These are phyloP conservation scores for Laetiporus sulphureus DNA, from an alignment of 1,284 basidiomycete genomes.

Conservation along the genomic window DNA sequence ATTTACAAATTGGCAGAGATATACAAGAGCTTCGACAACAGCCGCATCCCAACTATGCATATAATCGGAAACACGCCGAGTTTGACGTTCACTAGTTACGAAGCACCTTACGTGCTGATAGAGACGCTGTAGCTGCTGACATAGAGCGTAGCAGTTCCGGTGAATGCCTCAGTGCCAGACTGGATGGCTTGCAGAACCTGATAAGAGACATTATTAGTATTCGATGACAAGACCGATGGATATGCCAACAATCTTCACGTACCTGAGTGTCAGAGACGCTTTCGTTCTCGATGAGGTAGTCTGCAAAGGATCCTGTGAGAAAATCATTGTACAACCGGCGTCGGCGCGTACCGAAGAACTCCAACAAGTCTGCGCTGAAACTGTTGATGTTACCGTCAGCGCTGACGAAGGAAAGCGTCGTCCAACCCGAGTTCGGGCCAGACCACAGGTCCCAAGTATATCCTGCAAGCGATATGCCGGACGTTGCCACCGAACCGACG, in stretches of 20 bases:
- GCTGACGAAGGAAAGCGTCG: constrained; percentile 51
- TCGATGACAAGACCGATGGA: no score
- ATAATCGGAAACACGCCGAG: no score
- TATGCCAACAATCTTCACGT: constrained; percentile 3
- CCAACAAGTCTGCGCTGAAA: constrained; percentile 50
- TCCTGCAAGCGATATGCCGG: constrained; percentile 37
- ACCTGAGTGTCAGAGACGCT: constrained; percentile 23
- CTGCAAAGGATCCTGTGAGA: constrained; percentile 9
- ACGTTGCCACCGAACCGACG: constrained; percentile 42
- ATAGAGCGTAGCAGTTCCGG: constrained; percentile 35
- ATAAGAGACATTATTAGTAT: background rate
- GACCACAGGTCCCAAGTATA: constrained; percentile 53
- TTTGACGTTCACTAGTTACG: no score
- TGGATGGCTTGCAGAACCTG: constrained; percentile 58
- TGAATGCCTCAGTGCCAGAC: constrained; percentile 66
- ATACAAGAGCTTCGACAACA: no score
- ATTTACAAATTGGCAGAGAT: no score
- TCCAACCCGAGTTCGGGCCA: constrained; percentile 49
- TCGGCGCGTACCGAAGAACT: constrained; percentile 52
- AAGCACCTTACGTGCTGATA: constrained; percentile 13
- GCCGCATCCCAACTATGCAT: no score
- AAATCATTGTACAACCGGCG: constrained; percentile 7
- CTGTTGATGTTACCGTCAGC: constrained; percentile 39
- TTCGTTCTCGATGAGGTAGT: constrained; percentile 21
- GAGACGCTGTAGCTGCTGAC: constrained; percentile 22